Evolutionary conservation across 1,284 basidiomycete genomes (phyloP).

Genomic region (Puccinia sorghi): DNA sequence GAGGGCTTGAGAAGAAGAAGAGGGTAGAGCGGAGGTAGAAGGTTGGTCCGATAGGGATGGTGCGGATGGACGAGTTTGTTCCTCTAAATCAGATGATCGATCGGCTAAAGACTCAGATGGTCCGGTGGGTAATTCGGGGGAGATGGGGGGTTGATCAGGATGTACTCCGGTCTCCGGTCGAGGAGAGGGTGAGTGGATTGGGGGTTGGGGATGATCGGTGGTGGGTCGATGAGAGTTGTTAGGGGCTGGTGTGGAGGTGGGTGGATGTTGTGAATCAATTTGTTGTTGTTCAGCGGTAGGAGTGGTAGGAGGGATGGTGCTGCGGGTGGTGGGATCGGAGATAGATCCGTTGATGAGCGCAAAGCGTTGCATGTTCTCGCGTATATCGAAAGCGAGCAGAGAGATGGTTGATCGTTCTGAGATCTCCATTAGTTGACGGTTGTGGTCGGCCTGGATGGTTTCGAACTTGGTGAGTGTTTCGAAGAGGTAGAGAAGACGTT

Average conservation of each 20-base stretch:
- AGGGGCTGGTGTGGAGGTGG: background rate
- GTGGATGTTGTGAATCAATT: background rate
- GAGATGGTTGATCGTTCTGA: background rate
- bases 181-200: background rate
- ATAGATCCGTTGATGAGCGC: conserved; percentile 2
- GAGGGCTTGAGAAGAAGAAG: background rate
- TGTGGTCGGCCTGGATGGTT: conserved; percentile 25
- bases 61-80: background rate
- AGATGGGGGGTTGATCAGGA: background rate
- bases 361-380: conserved; percentile 27
- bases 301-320: background rate
- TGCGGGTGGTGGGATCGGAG: background rate
- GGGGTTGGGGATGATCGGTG: background rate
- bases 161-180: background rate
- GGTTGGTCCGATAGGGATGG: background rate
- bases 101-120: background rate
- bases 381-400: conserved; percentile 19
- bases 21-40: background rate
- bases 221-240: conserved; percentile 3
- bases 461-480: conserved; percentile 37
- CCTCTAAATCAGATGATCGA: background rate
- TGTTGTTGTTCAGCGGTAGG: background rate
- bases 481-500: conserved; percentile 5
- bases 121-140: background rate
- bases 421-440: conserved; percentile 28